phyloP scores from a whole-genome alignment of 441 rosid species.

The Jatropha multifida region DNA sequence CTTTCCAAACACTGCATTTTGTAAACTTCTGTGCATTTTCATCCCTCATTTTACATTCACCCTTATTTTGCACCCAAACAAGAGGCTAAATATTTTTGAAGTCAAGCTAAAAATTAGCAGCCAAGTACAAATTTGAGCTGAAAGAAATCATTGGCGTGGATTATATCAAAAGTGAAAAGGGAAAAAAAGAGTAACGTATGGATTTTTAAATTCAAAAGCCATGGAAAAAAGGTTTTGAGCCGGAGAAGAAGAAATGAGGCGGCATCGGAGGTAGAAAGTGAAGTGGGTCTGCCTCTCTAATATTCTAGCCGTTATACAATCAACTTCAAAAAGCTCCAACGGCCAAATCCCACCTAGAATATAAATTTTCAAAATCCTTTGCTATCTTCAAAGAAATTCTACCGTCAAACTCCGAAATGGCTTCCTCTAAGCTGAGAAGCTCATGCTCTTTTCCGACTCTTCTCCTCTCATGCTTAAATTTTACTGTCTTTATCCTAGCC shows the following conservation, averaged over 20 bases:
- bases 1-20: too few species aligned
- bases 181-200: neutral
- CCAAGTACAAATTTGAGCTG: too few species aligned
- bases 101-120: neutral
- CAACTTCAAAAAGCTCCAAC: slow-evolving; percentile 23
- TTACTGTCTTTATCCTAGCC: slow-evolving; percentile 47
- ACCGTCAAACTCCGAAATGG: slow-evolving; percentile 17
- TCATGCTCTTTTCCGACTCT: slow-evolving; percentile 53
- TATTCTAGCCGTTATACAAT: slow-evolving; percentile 32
- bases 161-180: neutral
- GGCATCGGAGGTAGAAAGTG: neutral
- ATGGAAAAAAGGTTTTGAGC: slow-evolving; percentile 12
- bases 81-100: too few species aligned
- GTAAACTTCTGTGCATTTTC: too few species aligned
- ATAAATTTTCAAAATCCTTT: slow-evolving; percentile 2
- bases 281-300: slow-evolving; percentile 14
- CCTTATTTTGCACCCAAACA: too few species aligned
- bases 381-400: neutral
- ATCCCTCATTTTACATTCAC: too few species aligned
- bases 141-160: neutral
- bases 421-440: slow-evolving; percentile 40
- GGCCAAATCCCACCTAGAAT: slow-evolving; percentile 24
- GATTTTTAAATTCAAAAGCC: neutral
- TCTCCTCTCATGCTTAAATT: slow-evolving; percentile 48
- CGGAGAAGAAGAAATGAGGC: slow-evolving; percentile 21